Evolutionary conservation across 1,284 basidiomycete genomes (phyloP), one percentile per base, ranked within the genome.

Genomic region (Ustilago cynodontis): DNA sequence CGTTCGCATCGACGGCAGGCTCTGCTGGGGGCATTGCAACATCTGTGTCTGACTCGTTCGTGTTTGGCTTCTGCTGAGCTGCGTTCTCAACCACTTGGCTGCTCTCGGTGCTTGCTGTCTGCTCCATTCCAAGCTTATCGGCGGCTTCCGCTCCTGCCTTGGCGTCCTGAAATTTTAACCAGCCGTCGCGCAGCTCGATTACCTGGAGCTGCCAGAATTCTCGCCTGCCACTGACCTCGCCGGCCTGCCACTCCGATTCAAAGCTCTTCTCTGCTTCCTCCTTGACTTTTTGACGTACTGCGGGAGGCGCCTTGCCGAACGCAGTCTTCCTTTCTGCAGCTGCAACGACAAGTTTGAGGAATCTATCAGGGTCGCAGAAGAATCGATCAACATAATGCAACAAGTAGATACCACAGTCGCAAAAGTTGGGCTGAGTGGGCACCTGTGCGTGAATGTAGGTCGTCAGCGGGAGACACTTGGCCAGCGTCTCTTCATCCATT

Each of bases 371-470:
- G 20, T 82, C 73, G 16, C 63, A 60, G 22, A 85, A 81, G 71
- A 85, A 84, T 20, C 82, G 78, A 20, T 83, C 81, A 24, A 85
- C 75, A 51, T 76, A 82, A 58, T 85, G 83, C 33, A 85, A 60
- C 20, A 85, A 57, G 28, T 83, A 85, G 65, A 85, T 67, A 55
- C 94, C 94, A 78, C 94, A 95, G 83, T 95, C 94, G 82, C 92
- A 93, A 71, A 88, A 93, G 85, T 95, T 95, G 8, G 91, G 91
- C 83, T 95, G 94, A 49, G 88, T 87, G 8, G 94, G 93, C 13
- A 81, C 79, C 31, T 61, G 55, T 2, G 79, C 82, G 28, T 73
- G 59, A 13, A 84, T 68, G 52, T 77, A 66, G 9, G 62, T 39
- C 3, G 67, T 62, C n/a, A 69, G 45, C 24, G 56, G 59, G 1